A percentile compares a stretch with the other conserved stretches of the same genome.
Evolutionary conservation across 2,329 filamentous ascomycete genomes (phyloP).

Genomic region (Aspergillus ochraceoroseus): DNA sequence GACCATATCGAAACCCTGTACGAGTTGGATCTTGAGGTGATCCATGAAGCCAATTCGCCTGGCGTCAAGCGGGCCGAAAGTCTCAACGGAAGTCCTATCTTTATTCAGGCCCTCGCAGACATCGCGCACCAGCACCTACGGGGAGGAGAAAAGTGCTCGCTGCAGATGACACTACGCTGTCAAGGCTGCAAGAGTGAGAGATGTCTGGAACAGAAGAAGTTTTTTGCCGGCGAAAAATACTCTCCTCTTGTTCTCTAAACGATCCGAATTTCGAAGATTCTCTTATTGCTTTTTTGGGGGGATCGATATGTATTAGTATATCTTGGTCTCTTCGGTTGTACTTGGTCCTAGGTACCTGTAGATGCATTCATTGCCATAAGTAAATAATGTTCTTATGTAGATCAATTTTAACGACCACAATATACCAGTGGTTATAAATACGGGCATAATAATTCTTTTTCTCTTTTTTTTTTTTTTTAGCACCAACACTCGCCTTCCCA

Average conservation of each 20-base stretch:
- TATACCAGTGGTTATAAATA: no score
- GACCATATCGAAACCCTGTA: slow-evolving; percentile 97
- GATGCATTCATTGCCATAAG: no score
- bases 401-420: neutral
- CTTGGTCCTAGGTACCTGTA: no score
- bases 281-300: no score
- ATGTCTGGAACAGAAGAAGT: slow-evolving; percentile 68
- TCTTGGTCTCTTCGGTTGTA: no score
- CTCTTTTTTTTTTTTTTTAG: no score
- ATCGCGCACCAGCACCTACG: slow-evolving; percentile 76
- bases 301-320: no score
- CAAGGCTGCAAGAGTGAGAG: slow-evolving; percentile 88
- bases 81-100: slow-evolving; percentile 82
- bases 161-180: slow-evolving; percentile 85
- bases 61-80: slow-evolving; percentile 89
- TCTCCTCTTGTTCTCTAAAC: slow-evolving; percentile 33
- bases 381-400: neutral
- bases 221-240: slow-evolving; percentile 51
- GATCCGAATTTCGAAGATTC: neutral
- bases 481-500: no score
- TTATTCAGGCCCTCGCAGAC: slow-evolving; percentile 84
- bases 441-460: no score
- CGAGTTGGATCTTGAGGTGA: slow-evolving; percentile 91
- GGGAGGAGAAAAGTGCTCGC: slow-evolving; percentile 65
- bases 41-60: slow-evolving; percentile 69